These are phyloP conservation scores for Trametopsis cervina DNA, from an alignment of 768 basidiomycete genomes.

Conservation along the genomic window DNA sequence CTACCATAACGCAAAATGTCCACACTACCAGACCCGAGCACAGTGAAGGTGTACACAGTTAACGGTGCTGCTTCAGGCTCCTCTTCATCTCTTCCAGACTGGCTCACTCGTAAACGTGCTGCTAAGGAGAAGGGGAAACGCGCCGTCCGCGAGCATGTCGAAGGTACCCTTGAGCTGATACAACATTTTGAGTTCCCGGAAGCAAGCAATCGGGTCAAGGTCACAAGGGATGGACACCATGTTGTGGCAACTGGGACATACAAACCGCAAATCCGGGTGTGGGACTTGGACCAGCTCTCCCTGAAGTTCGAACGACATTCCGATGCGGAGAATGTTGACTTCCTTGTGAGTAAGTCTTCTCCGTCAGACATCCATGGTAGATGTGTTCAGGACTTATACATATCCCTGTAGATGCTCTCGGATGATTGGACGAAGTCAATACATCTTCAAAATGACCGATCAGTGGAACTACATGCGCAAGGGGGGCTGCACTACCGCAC, in stretches of 20 bases:
- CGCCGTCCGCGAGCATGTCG: conserved; percentile 61
- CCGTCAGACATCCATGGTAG: not conserved
- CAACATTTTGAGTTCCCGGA: conserved; percentile 98
- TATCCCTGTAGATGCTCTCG: conserved; percentile 65
- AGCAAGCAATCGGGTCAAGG: conserved; percentile 86
- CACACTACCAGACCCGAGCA: conserved; percentile 26
- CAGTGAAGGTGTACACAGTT: conserved; percentile 89
- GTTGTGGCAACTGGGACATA: conserved; percentile 93
- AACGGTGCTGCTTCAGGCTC: conserved; percentile 87
- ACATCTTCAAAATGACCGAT: conserved; percentile 94
- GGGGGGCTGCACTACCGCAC: conserved; percentile 89
- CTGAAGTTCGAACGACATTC: conserved; percentile 95
- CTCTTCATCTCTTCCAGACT: conserved; percentile 89
- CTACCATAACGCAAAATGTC: conserved; percentile 5
- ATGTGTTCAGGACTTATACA: not conserved
- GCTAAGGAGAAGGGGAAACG: conserved; percentile 62
- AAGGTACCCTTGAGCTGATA: conserved; percentile 84
- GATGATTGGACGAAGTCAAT: conserved; percentile 99
- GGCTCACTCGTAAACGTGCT: conserved; percentile 74
- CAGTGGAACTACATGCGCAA: conserved; percentile 90
- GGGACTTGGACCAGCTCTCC: conserved; percentile 88
- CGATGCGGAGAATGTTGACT: conserved; percentile 96
- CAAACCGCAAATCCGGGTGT: conserved; percentile 95
- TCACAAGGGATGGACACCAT: conserved; percentile 88
- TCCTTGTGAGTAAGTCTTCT: conserved; percentile 73